Percentiles rank a stretch among this genome's conserved stretches.
Conservation (phyloP, 306 rosid species). For the Aeschynomene evenia region DNA sequence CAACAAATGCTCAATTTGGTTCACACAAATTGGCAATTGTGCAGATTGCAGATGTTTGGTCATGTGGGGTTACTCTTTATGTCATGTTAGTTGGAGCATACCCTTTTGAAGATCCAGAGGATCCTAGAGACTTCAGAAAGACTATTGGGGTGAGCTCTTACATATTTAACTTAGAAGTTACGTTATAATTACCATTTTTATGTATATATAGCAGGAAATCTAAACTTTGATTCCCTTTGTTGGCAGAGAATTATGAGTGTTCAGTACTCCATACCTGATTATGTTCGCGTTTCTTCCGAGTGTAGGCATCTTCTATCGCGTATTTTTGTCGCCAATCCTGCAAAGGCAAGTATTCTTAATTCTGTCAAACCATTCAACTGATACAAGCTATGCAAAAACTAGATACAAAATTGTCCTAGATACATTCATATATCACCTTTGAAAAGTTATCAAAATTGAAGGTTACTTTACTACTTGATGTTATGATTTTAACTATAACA, state of each 20-base stretch:
- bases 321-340: conserved; percentile 80
- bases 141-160: conserved; percentile 57
- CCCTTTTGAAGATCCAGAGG: conserved; percentile 95
- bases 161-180: conserved; percentile 6
- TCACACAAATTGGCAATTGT: conserved; percentile 26
- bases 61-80: conserved; percentile 89
- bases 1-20: conserved; percentile 8
- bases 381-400: not conserved
- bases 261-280: conserved; percentile 82
- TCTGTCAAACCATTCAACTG: not conserved
- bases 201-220: conserved; percentile 15
- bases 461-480: not conserved
- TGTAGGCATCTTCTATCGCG: conserved; percentile 70
- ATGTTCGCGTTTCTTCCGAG: conserved; percentile 65
- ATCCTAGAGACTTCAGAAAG: conserved; percentile 71
- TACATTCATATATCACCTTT: not conserved
- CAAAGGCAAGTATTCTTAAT: conserved; percentile 45
- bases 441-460: not conserved
- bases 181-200: not conserved
- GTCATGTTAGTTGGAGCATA: conserved; percentile 92
- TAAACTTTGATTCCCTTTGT: conserved; percentile 25
- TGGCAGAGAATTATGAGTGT: conserved; percentile 77
- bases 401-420: not conserved
- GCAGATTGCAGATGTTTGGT: conserved; percentile 97
- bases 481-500: not conserved